Base-by-base conservation (phyloP, 306 rosid species). In the Cucurbita ficifolia region DNA sequence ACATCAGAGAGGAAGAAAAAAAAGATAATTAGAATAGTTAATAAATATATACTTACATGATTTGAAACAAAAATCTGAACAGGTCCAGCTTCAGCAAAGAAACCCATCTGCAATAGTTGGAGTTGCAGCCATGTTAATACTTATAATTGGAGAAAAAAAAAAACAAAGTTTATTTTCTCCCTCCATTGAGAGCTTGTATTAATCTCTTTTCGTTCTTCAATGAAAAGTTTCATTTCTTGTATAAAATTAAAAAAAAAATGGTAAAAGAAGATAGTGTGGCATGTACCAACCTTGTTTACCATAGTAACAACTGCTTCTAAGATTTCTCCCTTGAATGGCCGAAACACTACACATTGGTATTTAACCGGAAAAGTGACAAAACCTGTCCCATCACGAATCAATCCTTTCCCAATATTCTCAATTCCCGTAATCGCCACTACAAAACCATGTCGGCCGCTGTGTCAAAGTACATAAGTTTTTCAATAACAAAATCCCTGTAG, bases 21-120 rank as follows among this genome's bases (percentile, higher is more conserved):
- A 19, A 13, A 6, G 22, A 69, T 48, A 48, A 70, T 9, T 59
- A 36, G 16, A 33, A 74, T 58, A 18, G 10, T 18, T 16, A 10
- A 59, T 9, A 11, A 64, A 39, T 61, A 1, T 72, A 62, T 19
- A 70, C 96, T 79, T 79, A 90, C 98, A 81, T 94, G 99, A 84
- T 89, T 94, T 62, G 99, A 94, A 83, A 94, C 97, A 52, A 91
- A 91, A 77, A 94, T 94, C 79, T 94, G 97, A 75, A 94, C 99
- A 19, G 99, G 99, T 54, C 99, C 99, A 72, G 99, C 99, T 81
- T 91, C 97, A 33, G 99, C 99, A 2, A 94, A 94, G 80, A 91
- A 94, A 1, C 97, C 99, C 97, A 94, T 94, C 97, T 90, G 81
- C 14, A 50, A 48, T 67, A 76, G 74, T 69, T 76, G 52, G n/a